Evolutionary conservation across 1,284 basidiomycete species (phyloP).

Genomic region (Marasmius sp.): DNA sequence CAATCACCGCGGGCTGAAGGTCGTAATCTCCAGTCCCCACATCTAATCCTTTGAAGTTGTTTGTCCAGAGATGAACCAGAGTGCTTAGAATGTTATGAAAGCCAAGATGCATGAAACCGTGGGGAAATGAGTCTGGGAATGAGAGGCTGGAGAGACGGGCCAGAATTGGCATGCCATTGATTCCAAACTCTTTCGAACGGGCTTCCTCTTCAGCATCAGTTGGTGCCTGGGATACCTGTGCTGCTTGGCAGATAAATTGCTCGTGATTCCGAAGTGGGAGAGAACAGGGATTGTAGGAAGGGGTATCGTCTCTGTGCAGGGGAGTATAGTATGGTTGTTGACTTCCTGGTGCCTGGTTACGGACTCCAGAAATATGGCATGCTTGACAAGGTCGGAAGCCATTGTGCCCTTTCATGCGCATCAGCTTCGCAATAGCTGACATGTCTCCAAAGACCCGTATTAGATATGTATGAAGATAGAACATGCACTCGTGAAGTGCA

Average conservation of each 20-base stretch:
- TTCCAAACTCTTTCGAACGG: slow-evolving; percentile 3
- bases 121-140: slow-evolving; percentile 11
- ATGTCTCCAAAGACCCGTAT: slow-evolving; percentile 20
- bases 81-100: slow-evolving; percentile 34
- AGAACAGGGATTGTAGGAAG: neutral
- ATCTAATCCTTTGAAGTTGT: slow-evolving; percentile 30
- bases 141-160: neutral
- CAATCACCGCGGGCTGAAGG: slow-evolving; percentile 27
- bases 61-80: slow-evolving; percentile 37
- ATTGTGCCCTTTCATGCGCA: slow-evolving; percentile 22
- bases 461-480: slow-evolving; percentile 17
- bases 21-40: slow-evolving; percentile 26
- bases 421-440: slow-evolving; percentile 19
- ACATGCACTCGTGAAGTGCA: slow-evolving; percentile 8
- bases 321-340: slow-evolving; percentile 25
- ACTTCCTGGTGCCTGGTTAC: slow-evolving; percentile 12
- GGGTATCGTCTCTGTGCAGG: neutral
- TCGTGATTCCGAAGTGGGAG: slow-evolving; percentile 3
- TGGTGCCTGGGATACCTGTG: neutral
- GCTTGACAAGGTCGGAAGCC: slow-evolving; percentile 24
- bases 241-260: neutral
- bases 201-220: neutral
- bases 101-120: slow-evolving; percentile 14
- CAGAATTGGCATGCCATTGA: slow-evolving; percentile 11
- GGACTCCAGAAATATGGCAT: slow-evolving; percentile 27